Evolutionary conservation across 2,329 filamentous ascomycete genomes (phyloP), one percentile per base, ranked within the genome.

Genomic region (Ophiostoma sp.): DNA sequence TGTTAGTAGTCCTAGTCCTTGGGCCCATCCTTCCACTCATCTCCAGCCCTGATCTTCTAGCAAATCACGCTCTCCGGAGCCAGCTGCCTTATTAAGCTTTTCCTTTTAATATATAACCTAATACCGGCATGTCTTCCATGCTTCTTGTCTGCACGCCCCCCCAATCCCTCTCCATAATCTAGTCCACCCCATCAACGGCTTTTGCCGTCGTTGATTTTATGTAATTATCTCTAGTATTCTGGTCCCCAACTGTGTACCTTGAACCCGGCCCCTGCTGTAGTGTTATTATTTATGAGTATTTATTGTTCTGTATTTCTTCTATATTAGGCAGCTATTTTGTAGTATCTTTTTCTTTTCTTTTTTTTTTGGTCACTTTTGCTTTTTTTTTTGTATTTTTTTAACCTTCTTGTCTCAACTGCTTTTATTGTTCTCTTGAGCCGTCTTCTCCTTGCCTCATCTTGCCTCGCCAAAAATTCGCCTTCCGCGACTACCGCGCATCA

Each of bases 31-130:
- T 39, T 13, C 36, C 36, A 39, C 17, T 27, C 52, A 57, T 57
- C 52, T 27, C 52, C 23, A 57, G 23, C 52, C 23, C 52, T 27
- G 52, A 57, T 57, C 52, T 57, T 57, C 52, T 7, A 57, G 52
- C 52, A 57, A 57, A 57, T 57, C 52, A 57, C 52, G 11, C 23
- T 15, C 52, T 1, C 52, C 4, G 52, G 11, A 27, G 44, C 44
- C 52, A n/a, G 52, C 17, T 57, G 52, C 52, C 52, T 57, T 23
- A 52, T 57, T 57, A 31, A 57, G 23, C 23, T 57, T 57, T 57
- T 27, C 23, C 23, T 57, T 27, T 27, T 57, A 27, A 4, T 27
- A 27, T 57, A 57, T 5, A 7, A 15, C 23, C 52, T 27, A 15
- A 23, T 27, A 27, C 52, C 23, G n/a, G n/a, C 52, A 27, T 57